Conservation (phyloP, 1,139 yeast species). For the Debaryomyces udenii region DNA sequence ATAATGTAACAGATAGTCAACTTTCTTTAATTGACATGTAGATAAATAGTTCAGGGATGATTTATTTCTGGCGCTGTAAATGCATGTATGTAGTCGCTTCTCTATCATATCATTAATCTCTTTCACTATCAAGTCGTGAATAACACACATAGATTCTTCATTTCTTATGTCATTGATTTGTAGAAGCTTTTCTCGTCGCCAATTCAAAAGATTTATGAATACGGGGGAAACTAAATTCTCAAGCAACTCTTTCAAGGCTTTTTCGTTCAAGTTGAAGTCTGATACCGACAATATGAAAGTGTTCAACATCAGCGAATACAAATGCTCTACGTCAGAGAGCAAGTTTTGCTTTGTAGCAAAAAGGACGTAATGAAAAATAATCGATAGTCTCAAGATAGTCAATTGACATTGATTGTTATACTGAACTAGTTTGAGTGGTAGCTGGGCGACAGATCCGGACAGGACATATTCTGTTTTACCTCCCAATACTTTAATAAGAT, state of each 20-base stretch:
- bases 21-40: neutral
- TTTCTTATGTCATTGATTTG: neutral
- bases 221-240: slow-evolving; percentile 4
- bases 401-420: slow-evolving; percentile 13
- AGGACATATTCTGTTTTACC: slow-evolving; percentile 6
- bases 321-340: neutral
- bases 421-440: slow-evolving; percentile 17
- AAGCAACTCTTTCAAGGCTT: neutral
- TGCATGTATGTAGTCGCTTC: neutral
- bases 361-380: slow-evolving; percentile 14
- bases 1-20: slow-evolving; percentile 16
- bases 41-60: neutral
- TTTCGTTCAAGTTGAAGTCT: slow-evolving; percentile 11
- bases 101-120: slow-evolving; percentile 4
- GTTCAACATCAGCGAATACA: slow-evolving; percentile 6
- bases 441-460: neutral
- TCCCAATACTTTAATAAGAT: slow-evolving; percentile 10
- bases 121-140: slow-evolving; percentile 3
- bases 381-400: slow-evolving; percentile 15
- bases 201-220: slow-evolving; percentile 3
- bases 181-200: slow-evolving; percentile 5
- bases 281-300: slow-evolving; percentile 10
- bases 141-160: slow-evolving; percentile 1
- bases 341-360: neutral
- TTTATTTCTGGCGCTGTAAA: neutral